Percentiles rank a stretch among this genome's conserved stretches.
phyloP scores from a whole-genome alignment of 73 alveolate species.

The Tetrahymena elliotti region DNA sequence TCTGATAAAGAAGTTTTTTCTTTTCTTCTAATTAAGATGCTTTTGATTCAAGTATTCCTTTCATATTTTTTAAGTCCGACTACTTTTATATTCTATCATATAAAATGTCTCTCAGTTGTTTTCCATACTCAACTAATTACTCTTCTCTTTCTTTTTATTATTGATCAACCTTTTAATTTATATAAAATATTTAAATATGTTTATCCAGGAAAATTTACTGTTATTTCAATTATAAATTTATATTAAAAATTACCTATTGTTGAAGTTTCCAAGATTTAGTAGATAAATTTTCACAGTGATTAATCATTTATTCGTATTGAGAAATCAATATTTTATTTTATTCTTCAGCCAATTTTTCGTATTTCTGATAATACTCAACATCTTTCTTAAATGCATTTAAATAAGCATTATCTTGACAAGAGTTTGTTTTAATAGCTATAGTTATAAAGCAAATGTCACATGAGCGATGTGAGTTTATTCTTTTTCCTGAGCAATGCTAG shows the following conservation, averaged over 20 bases:
- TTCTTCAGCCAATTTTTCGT: neutral
- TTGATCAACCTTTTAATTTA: neutral
- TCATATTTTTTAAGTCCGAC: neutral
- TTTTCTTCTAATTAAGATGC: neutral
- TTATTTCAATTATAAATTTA: no score
- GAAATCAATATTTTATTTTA: neutral
- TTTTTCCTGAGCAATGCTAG: neutral
- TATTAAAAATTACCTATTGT: neutral
- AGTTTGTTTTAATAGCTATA: neutral
- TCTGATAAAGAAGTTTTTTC: neutral
- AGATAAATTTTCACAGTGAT: neutral
- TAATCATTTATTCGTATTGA: neutral
- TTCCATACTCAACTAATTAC: neutral
- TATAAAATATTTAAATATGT: no score
- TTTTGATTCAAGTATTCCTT: neutral
- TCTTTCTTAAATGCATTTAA: neutral
- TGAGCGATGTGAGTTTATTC: neutral
- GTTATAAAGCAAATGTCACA: neutral
- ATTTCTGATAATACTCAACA: neutral
- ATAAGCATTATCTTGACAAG: neutral
- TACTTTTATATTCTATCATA: neutral
- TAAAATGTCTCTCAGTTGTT: neutral
- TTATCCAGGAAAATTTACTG: no score
- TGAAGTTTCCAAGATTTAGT: neutral
- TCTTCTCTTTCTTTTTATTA: neutral